Evolutionary conservation across 352 stramenopile genomes (phyloP), one percentile per base, ranked within the genome.

Genomic region (Pythium rhizo-oryzae): DNA sequence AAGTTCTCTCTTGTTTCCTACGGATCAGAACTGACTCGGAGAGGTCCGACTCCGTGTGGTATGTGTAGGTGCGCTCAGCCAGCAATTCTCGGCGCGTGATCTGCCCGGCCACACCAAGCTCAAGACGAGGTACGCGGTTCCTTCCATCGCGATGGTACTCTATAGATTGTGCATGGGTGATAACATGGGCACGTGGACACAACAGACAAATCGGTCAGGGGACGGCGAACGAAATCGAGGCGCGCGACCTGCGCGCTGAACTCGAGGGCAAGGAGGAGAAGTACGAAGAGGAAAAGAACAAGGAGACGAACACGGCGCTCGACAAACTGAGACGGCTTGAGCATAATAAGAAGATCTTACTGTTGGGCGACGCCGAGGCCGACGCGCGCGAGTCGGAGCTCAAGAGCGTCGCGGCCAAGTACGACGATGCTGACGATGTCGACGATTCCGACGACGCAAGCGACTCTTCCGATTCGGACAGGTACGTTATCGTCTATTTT

Each of bases 391-490:
- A 97, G 73, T 90, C 86, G 37, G 79, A 90, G 58, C 80, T 98
- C 44, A 94, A 95, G 47, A 91, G 93, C 59, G 81, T 98, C 25
- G 91, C 85, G 15, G 91, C 81, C 39, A 96, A 94, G 70, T 96
- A 97, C 65, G 87, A 98, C 65, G 91, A 97, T 65, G 79, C 81
- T 63, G 96, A 99, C 43, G 92, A 97, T 54, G 82, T 91, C 1
- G 80, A 80, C 9, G 86, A 72, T 24, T 88, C 78, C 0, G 84
- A 90, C 35, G 76, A 70, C 4, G 90, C 78, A 1, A 87, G 84
- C 35, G 89, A 96, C 46, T 88, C 79, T 11, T 57, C 51, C 9
- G 83, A 95, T 62, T 91, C 78, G 53, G 85, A 96, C 74, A 90
- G 80, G 77, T 89, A 39, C 13, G 64, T 41, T 41, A 8, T 4